Conservation (phyloP, 2,329 filamentous ascomycete species). For the Arthroderma uncinatum region DNA sequence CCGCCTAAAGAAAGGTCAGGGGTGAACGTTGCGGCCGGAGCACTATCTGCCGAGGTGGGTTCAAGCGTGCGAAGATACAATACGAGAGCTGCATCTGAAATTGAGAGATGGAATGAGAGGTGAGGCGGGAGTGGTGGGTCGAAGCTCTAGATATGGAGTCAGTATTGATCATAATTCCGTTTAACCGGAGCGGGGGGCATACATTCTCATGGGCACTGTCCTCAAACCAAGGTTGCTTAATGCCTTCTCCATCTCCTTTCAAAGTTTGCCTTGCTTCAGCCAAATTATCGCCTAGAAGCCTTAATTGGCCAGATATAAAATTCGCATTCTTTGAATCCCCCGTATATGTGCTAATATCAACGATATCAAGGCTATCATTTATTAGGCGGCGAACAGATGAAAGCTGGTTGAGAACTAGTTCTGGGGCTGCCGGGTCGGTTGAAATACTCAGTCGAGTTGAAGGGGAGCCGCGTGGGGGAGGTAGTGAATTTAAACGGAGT, state of each 20-base stretch:
- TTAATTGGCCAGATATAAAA: constrained; percentile 49
- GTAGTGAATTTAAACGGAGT: constrained; percentile 52
- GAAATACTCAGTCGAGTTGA: constrained; percentile 45
- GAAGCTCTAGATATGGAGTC: constrained; percentile 31
- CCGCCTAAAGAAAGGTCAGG: constrained; percentile 52
- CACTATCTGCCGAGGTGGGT: constrained; percentile 46
- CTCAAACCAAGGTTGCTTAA: constrained; percentile 46
- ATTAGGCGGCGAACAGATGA: constrained; percentile 63
- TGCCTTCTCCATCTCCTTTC: constrained; percentile 43
- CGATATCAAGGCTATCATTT: constrained; percentile 70
- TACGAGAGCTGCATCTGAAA: constrained; percentile 60
- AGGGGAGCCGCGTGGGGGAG: constrained; percentile 41
- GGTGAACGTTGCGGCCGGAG: constrained; percentile 54
- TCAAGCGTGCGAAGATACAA: constrained; percentile 61
- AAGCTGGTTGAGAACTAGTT: constrained; percentile 57
- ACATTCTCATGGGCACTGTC: constrained; percentile 47
- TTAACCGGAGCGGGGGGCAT: constrained; percentile 16
- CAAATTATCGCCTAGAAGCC: constrained; percentile 50
- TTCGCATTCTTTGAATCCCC: constrained; percentile 50
- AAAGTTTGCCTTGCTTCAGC: constrained; percentile 49
- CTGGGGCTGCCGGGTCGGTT: constrained; percentile 43
- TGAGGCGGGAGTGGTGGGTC: constrained; percentile 52
- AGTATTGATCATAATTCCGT: neutral
- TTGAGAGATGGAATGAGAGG: constrained; percentile 60
- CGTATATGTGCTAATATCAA: constrained; percentile 64